Evolutionary conservation across 2,329 filamentous ascomycete genomes (phyloP), one percentile per base, ranked within the genome.

Genomic region (Scopulariopsis brevicaulis): DNA sequence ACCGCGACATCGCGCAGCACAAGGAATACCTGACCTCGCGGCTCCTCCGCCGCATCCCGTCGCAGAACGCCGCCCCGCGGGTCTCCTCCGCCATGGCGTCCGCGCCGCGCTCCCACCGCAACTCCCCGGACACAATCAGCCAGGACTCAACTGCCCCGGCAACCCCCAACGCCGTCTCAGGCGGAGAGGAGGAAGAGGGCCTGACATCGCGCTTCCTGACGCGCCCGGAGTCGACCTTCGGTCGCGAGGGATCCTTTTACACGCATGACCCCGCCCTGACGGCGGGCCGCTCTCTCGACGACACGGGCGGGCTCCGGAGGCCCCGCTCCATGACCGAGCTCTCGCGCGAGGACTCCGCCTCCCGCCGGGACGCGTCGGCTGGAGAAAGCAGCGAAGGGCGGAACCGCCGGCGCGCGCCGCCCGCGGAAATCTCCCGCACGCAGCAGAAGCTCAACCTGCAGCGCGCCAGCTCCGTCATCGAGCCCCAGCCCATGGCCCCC

Each of bases 361-460:
- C 14, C 5, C 10, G 71, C 72, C 7, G 73, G 75, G 69, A 71
- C 48, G 69, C 69, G 12, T 69, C 71, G 50, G 69, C 68, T 15
- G 51, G 40, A 20, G 22, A 50, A 11, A 24, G 20, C 46, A 14
- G 46, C 46, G 46, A 50, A 6, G 7, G 46, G 12, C n/a, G 46
- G 8, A 50, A 50, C 46, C 46, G 63, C n/a, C 62, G 74, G 64
- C 20, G 70, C 71, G 1, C 28, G 25, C 72, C 72, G 1, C 69
- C 76, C 1, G 77, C 78, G 1, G 79, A 83, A 60, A 77, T 81
- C 62, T 88, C 84, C 57, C 79, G 87, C 15, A 89, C 85, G 1
- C 86, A 90, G 69, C 86, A 90, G 68, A 90, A 90, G 65, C 74
- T 90, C 15, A 86, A 89, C 70, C 77, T 90, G 1, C 86, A 90